A percentile compares a stretch with the other conserved stretches of the same genome.
Conservation (phyloP, 352 stramenopile species). For the Thraustotheca clavata region DNA sequence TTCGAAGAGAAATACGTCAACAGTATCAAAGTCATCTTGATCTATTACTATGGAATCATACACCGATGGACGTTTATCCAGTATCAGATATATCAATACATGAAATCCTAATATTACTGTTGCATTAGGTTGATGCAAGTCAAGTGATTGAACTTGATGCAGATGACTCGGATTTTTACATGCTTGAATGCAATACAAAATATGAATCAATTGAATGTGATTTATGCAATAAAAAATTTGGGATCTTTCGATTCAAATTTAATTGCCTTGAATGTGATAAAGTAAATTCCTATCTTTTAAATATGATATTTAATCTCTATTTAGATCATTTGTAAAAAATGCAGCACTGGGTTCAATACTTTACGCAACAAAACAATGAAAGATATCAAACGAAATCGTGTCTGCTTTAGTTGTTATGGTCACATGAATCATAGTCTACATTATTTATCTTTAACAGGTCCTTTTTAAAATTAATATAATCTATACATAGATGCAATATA, state of each 20-base stretch:
- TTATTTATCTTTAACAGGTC: background rate
- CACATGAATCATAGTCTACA: background rate
- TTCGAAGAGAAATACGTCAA: background rate
- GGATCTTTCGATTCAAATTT: background rate
- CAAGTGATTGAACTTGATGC: background rate
- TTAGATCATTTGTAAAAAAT: background rate
- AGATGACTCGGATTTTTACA: background rate
- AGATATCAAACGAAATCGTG: background rate
- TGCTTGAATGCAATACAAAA: background rate
- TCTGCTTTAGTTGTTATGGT: background rate
- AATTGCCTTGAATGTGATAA: background rate
- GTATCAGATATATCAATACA: no score
- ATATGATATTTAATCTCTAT: background rate
- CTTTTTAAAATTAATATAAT: slow-evolving; percentile 7
- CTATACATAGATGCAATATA: background rate
- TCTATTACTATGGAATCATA: background rate
- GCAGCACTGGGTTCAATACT: background rate
- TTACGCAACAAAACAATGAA: background rate
- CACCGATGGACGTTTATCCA: background rate
- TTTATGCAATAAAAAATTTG: background rate
- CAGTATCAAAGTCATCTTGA: background rate
- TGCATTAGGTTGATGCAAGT: background rate
- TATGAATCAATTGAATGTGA: background rate
- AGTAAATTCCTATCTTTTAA: background rate
- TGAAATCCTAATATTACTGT: no score